phyloP scores from a whole-genome alignment of 805 yeast species.

The Kuraishia cidri region DNA sequence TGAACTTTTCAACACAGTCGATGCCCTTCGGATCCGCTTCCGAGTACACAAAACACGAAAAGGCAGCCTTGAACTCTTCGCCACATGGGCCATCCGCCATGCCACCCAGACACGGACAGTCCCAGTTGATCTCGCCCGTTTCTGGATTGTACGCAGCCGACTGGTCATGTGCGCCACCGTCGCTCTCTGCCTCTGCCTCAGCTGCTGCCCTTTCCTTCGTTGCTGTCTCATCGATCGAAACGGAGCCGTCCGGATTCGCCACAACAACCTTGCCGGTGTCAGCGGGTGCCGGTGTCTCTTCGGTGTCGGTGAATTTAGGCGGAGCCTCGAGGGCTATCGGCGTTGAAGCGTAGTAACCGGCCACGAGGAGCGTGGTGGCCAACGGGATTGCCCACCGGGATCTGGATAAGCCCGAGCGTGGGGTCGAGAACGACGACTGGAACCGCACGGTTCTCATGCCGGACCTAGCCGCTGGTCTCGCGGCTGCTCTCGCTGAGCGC shows the following conservation, averaged over 20 bases:
- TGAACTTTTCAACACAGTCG: conserved; percentile 88
- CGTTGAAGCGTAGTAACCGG: not conserved
- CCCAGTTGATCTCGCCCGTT: conserved; percentile 99
- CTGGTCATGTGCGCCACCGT: conserved; percentile 27
- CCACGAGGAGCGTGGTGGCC: no score
- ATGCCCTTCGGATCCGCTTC: conserved; percentile 94
- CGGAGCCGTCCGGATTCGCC: not conserved
- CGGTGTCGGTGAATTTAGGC: not conserved
- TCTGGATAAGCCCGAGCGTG: no score
- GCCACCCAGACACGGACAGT: conserved; percentile 98
- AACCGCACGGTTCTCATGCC: no score
- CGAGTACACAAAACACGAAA: conserved; percentile 90
- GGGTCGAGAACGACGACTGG: no score
- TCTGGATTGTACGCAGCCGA: conserved; percentile 87
- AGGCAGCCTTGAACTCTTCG: conserved; percentile 88
- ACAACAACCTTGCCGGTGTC: not conserved
- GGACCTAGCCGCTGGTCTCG: no score
- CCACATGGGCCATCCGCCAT: conserved; percentile 99
- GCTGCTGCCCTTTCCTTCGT: not conserved
- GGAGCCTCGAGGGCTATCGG: not conserved
- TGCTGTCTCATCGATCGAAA: not conserved
- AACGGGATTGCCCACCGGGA: no score
- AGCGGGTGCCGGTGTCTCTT: not conserved
- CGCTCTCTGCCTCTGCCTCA: not conserved
- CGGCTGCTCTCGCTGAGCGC: no score